These are phyloP conservation scores for Aspergillus homomorphus DNA, from an alignment of 495 filamentous ascomycete species.

Conservation along the genomic window DNA sequence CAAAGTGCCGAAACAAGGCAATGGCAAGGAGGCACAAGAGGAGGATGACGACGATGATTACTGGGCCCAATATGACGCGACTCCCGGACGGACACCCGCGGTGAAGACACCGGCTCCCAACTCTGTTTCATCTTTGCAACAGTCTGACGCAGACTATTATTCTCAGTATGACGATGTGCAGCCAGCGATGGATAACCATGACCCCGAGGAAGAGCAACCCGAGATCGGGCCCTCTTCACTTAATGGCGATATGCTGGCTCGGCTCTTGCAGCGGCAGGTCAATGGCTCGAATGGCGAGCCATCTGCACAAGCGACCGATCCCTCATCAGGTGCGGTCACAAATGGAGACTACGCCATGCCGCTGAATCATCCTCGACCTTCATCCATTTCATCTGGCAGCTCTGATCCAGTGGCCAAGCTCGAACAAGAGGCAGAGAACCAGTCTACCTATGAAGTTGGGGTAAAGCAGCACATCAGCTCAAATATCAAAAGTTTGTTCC, in stretches of 20 bases:
- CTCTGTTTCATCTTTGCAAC: slow-evolving; percentile 29
- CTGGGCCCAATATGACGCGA: slow-evolving; percentile 91
- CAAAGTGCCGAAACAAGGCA: slow-evolving; percentile 1
- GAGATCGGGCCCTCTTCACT: slow-evolving; percentile 52
- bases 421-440: slow-evolving; percentile 61
- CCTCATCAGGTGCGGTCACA: slow-evolving; percentile 8
- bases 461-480: slow-evolving; percentile 87
- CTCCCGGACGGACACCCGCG: slow-evolving; percentile 72
- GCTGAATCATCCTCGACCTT: slow-evolving; percentile 44
- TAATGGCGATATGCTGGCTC: slow-evolving; percentile 47
- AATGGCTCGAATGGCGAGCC: slow-evolving; percentile 17
- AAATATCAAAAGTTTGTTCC: slow-evolving; percentile 83
- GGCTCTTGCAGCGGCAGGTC: slow-evolving; percentile 33
- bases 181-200: slow-evolving; percentile 85
- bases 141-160: slow-evolving; percentile 59
- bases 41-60: slow-evolving; percentile 87
- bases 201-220: slow-evolving; percentile 62
- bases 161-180: slow-evolving; percentile 86
- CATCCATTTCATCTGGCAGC: slow-evolving; percentile 53
- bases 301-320: slow-evolving; percentile 22
- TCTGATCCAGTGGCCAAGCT: slow-evolving; percentile 61
- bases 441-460: slow-evolving; percentile 69
- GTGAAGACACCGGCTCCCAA: slow-evolving; percentile 59
- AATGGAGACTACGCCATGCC: slow-evolving; percentile 23
- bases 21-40: slow-evolving; percentile 29